Evolutionary conservation across 805 yeast species (phyloP), one percentile per base, ranked within the genome.

Genomic region (Maudiozyma saulgeensis): DNA sequence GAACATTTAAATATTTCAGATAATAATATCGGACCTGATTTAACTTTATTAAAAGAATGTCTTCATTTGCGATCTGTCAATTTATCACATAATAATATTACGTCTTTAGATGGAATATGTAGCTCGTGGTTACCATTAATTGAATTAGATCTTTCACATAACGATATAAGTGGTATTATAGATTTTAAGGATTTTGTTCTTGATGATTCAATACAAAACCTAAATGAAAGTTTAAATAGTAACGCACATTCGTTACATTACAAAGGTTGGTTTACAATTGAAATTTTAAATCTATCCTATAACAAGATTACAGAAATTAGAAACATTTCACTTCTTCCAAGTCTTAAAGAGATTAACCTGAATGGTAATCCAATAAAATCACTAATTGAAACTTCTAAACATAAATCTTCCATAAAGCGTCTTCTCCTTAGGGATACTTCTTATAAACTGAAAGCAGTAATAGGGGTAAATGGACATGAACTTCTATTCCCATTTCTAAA

Each of bases 361-460:
- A 59, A 61, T 41, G 58, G 57, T 32, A 63, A 63, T 41, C 62
- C 65, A 42, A 46, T 61, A 21, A 55, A 53, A 40, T 50, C 49
- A 38, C 16, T 57, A 15, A 11, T n/a, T 3, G 40, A 44, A 13
- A 37, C 16, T 6, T 40, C 25, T 9, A 15, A 21, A 19, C 21
- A 19, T 3, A 28, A 21, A 15, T 5, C 15, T 34, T 32, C 39
- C 3, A 26, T 49, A 26, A 28, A 46, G 16, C 25, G 16, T 1
- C 13, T 49, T 3, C 31, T 19, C 7, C n/a, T 49, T 2, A 34
- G 13, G 25, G 43, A 35, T 5, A 48, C 51, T 23, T 13, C 19
- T 32, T 42, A 47, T 19, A 48, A 44, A 25, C 35, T 48, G 11
- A 32, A 28, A n/a, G 21, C 13, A 7, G 40, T 34, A 23, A 21